These are phyloP conservation scores for Mycosphaerelloides madeirae DNA, from an alignment of 2,329 filamentous ascomycete genomes.

Conservation along the genomic window DNA sequence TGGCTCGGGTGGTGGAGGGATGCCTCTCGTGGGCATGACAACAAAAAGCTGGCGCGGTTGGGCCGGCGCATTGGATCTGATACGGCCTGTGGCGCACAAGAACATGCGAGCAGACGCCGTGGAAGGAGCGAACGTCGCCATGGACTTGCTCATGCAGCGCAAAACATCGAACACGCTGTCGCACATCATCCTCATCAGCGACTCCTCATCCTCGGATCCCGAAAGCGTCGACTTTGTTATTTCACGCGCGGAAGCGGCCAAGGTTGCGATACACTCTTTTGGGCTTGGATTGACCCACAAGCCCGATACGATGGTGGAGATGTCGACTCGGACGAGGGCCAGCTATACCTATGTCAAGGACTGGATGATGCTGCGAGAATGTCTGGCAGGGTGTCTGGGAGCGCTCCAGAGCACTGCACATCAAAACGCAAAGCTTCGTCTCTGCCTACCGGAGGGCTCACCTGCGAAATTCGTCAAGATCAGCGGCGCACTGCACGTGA, in stretches of 20 bases:
- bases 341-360: slow-evolving; percentile 98
- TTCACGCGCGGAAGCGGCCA: slow-evolving; percentile 91
- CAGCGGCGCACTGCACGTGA: slow-evolving; percentile 90
- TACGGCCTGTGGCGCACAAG: slow-evolving; percentile 92
- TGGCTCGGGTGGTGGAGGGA: slow-evolving; percentile 86
- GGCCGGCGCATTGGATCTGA: slow-evolving; percentile 77
- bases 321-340: slow-evolving; percentile 91
- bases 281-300: slow-evolving; percentile 95
- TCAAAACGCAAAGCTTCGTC: slow-evolving; percentile 93
- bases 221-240: slow-evolving; percentile 98
- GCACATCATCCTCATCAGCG: slow-evolving; percentile 93
- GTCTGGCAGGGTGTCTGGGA: slow-evolving; percentile 86
- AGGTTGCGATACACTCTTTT: slow-evolving; percentile 96
- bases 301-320: slow-evolving; percentile 96
- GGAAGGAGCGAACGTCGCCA: slow-evolving; percentile 94
- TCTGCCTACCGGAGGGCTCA: slow-evolving; percentile 89
- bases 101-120: slow-evolving; percentile 94
- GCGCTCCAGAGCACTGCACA: slow-evolving; percentile 93
- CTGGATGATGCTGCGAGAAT: slow-evolving; percentile 99
- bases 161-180: slow-evolving; percentile 94
- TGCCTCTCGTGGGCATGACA: slow-evolving; percentile 96
- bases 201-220: slow-evolving; percentile 87
- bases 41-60: slow-evolving; percentile 91
- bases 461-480: slow-evolving; percentile 99
- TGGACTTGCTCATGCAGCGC: slow-evolving; percentile 97